A percentile compares a stretch with the other conserved stretches of the same genome.
Evolutionary conservation across 495 filamentous ascomycete species (phyloP).

Genomic region (Aspergillus leporis): DNA sequence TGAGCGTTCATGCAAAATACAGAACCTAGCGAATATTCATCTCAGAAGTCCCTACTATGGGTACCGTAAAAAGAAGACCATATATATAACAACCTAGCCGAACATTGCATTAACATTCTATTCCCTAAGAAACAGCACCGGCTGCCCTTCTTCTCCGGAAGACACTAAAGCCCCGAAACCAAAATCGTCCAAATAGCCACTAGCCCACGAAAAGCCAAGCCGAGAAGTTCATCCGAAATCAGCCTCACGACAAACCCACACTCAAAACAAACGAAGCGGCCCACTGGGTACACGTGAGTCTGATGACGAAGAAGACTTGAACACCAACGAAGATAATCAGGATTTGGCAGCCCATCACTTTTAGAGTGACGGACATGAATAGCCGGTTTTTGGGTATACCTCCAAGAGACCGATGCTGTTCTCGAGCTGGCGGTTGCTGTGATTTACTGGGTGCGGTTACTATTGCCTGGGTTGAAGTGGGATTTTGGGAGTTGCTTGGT

Average conservation of each 20-base stretch:
- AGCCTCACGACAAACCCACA: constrained; percentile 1
- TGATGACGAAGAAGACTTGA: not conserved
- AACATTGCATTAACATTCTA: no score
- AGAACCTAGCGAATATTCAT: no score
- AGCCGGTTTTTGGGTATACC: constrained; percentile 67
- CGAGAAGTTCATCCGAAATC: not conserved
- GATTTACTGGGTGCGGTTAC: not conserved
- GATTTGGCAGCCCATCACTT: constrained; percentile 72
- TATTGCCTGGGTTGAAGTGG: no score
- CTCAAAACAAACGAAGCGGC: constrained; percentile 1
- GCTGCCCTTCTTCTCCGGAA: not conserved
- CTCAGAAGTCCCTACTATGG: no score
- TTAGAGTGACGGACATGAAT: constrained; percentile 66
- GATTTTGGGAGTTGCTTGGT: no score
- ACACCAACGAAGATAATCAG: constrained; percentile 45
- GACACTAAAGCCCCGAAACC: not conserved
- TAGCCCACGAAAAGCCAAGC: not conserved
- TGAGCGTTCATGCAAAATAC: no score
- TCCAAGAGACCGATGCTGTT: constrained; percentile 81
- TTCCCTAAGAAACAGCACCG: not conserved
- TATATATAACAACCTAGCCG: no score
- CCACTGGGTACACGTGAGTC: not conserved
- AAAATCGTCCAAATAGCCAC: not conserved
- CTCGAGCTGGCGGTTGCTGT: constrained; percentile 68
- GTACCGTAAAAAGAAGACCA: no score